Evolutionary conservation across 192 early-diverging fungal genomes (phyloP), one percentile per base, ranked within the genome.

Genomic region (Mortierella claussenii): DNA sequence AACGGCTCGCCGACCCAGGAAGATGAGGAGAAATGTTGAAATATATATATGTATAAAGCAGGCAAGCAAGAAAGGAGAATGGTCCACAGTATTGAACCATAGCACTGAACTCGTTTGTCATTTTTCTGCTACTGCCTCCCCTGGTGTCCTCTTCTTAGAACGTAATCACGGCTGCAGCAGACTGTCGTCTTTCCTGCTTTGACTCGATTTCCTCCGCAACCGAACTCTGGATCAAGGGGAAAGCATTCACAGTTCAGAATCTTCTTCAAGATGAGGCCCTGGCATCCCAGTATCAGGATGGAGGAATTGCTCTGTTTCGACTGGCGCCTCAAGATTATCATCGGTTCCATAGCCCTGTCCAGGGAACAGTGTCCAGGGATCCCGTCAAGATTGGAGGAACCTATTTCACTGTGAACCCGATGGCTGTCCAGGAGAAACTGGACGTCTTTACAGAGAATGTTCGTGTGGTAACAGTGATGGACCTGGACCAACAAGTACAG

Each of bases 311-410:
- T 12, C 83, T 93, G 30, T 93, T 90, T 50, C 81, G 92, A 24
- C 65, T 94, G 13, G 92, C 92, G 0, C 92, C 92, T 40, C 92
- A 94, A 78, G 91, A 94, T 59, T 94, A 94, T 37, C 92, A 94
- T 55, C 81, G 92, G 13, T 90, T 91, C 79, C 92, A 94, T 62
- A 68, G 81, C 24, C 90, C 91, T n/a, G 86, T 81, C 3, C 51
- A 79, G 31, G 88, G 91, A 10, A 65, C 64, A 4, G 45, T 91
- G 15, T 70, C 74, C 18, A 20, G 26, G 20, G 62, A 81, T 2
- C 70, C 78, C 3, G 56, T 50, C 45, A 68, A 67, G 18, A 81
- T 93, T 23, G 57, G 78, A 15, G 89, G 92, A 10, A 81, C 85
- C 0, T 92, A 92, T 52, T 92, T 82, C 45, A 92, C 91, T 13